phyloP scores from a whole-genome alignment of 192 early-diverging fungal genomes.

The Allomyces macrogynus region DNA sequence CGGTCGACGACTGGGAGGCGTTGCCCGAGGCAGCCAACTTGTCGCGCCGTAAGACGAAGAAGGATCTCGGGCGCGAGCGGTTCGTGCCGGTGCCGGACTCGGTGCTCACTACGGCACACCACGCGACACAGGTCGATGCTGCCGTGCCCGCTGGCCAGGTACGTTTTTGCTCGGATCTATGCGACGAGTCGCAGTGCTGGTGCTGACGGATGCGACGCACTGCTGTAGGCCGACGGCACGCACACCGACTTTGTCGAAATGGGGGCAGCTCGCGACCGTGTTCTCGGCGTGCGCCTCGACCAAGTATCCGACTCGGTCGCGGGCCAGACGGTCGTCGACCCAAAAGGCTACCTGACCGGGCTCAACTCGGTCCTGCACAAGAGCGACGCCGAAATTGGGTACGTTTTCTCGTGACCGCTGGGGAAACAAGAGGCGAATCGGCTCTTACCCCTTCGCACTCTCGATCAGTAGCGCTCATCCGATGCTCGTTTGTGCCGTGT shows the following conservation, averaged over 20 bases:
- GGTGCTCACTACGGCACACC: constrained; percentile 24
- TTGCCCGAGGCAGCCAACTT: constrained; percentile 27
- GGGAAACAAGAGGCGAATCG: too few species aligned
- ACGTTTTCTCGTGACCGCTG: background rate
- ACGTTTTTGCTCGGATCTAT: too few species aligned
- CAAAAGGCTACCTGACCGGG: constrained; percentile 89
- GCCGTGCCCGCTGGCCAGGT: too few species aligned
- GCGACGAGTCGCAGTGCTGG: background rate
- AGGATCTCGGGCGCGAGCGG: constrained; percentile 14
- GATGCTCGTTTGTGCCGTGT: too few species aligned
- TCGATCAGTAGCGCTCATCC: too few species aligned
- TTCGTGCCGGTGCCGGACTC: constrained; percentile 34
- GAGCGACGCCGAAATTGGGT: constrained; percentile 53
- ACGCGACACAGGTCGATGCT: too few species aligned
- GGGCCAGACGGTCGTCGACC: constrained; percentile 77
- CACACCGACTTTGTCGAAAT: constrained; percentile 79
- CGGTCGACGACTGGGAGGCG: constrained; percentile 68
- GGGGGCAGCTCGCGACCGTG: constrained; percentile 77
- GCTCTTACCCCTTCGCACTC: too few species aligned
- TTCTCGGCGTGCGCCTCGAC: constrained; percentile 77
- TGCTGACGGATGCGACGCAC: background rate
- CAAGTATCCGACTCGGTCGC: constrained; percentile 71
- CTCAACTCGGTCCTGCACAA: constrained; percentile 63
- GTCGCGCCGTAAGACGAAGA: constrained; percentile 12
- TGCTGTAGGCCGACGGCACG: constrained; percentile 15